Evolutionary conservation across 2,329 filamentous ascomycete species (phyloP).

Genomic region (Bipolaris gigantea): DNA sequence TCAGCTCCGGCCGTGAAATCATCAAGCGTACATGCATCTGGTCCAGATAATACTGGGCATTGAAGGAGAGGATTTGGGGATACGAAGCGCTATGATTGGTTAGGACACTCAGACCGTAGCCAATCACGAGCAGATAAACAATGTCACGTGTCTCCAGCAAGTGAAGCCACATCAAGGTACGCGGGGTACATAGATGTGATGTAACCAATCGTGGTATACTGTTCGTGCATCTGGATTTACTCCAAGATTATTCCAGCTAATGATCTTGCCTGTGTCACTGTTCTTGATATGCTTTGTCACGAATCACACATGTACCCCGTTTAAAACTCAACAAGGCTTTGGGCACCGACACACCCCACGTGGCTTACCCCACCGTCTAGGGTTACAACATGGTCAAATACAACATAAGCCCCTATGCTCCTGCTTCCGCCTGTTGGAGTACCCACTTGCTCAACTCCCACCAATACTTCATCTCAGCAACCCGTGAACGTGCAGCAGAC

Average conservation of each 20-base stretch:
- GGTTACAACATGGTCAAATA: not conserved
- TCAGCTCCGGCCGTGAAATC: not conserved
- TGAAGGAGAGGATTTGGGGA: not conserved
- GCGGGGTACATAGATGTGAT: not conserved
- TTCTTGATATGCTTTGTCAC: slow-evolving; percentile 2
- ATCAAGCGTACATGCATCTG: not conserved
- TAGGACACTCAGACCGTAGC: not conserved
- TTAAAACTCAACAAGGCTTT: slow-evolving; percentile 3
- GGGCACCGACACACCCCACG: not conserved
- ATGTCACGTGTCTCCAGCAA: slow-evolving; percentile 5
- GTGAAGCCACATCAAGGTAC: not conserved
- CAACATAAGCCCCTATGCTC: slow-evolving; percentile 2
- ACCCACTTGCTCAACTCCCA: not conserved
- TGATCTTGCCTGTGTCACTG: not conserved
- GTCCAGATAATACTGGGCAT: not conserved
- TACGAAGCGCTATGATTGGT: not conserved
- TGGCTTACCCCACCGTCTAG: not conserved
- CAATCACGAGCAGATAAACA: not conserved
- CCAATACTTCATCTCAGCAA: not conserved
- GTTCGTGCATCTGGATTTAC: not conserved
- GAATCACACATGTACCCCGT: not conserved
- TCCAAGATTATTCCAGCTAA: not conserved
- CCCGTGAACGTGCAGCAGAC: slow-evolving; percentile 4
- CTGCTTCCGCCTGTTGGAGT: slow-evolving; percentile 5
- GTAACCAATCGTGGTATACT: slow-evolving; percentile 7